Evolutionary conservation across 805 yeast genomes (phyloP).

Genomic region (Spencermartinsiella europaea): DNA sequence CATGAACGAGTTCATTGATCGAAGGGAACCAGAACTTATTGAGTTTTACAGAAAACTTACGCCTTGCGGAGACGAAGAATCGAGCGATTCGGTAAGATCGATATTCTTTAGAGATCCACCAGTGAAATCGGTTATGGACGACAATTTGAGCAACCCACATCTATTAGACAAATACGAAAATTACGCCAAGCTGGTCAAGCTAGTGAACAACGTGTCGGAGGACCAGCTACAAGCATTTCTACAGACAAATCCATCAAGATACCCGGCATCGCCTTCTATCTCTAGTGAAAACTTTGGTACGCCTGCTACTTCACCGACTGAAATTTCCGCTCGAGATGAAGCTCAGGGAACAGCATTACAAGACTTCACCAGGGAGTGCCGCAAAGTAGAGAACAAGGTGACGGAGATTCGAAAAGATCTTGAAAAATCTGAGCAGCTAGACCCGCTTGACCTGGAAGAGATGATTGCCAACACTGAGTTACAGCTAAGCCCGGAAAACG

Average conservation of each 20-base stretch:
- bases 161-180: constrained; percentile 32
- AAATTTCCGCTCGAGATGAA: not conserved
- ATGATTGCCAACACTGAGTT: constrained; percentile 4
- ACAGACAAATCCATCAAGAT: not conserved
- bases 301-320: not conserved
- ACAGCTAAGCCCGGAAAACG: constrained; percentile 7
- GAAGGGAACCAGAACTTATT: constrained; percentile 52
- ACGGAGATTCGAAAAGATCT: constrained; percentile 1
- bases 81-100: not conserved
- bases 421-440: constrained; percentile 6
- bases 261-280: not conserved
- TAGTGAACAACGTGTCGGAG: not conserved
- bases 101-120: constrained; percentile 22
- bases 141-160: constrained; percentile 31
- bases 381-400: not conserved
- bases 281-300: not conserved
- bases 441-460: constrained; percentile 2
- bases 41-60: constrained; percentile 71
- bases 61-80: constrained; percentile 10
- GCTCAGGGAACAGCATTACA: not conserved
- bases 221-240: not conserved
- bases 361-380: constrained; percentile 3
- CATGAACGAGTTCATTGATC: constrained; percentile 64
- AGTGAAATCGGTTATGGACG: constrained; percentile 24
- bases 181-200: constrained; percentile 28